These are phyloP conservation scores for Talinum fruticosum DNA, from an alignment of 148 eudicot species.

Conservation along the genomic window DNA sequence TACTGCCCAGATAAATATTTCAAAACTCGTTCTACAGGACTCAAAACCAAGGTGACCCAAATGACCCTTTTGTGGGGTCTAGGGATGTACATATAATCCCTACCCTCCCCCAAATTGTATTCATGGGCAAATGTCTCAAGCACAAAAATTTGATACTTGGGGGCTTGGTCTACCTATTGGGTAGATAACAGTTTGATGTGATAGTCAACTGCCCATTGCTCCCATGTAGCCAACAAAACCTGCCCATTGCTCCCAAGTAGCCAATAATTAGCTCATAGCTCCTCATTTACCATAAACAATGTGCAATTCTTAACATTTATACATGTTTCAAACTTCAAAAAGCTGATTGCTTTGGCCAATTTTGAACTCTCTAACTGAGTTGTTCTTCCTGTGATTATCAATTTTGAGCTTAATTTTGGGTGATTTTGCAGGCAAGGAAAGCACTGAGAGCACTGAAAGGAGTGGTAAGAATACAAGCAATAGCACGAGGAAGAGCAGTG, in stretches of 20 bases:
- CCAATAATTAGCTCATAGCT: too few relatives aligned
- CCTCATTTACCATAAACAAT: neutral
- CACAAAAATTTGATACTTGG: neutral
- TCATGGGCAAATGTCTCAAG: neutral
- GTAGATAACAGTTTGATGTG: neutral
- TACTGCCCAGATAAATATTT: too few relatives aligned
- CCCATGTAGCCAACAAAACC: too few relatives aligned
- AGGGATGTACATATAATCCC: too few relatives aligned
- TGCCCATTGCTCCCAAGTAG: too few relatives aligned
- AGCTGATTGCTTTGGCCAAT: neutral
- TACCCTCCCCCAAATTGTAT: too few relatives aligned
- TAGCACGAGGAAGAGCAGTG: constrained; percentile 55
- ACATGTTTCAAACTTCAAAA: neutral
- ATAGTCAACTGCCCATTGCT: neutral
- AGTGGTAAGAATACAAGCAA: constrained; percentile 58
- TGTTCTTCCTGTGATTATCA: neutral
- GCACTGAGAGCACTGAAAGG: constrained; percentile 64
- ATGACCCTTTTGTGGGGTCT: too few relatives aligned
- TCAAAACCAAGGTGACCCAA: too few relatives aligned
- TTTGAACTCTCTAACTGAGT: too few relatives aligned
- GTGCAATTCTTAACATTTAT: neutral
- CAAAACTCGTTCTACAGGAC: too few relatives aligned
- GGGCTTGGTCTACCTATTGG: neutral
- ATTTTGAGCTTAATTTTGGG: neutral
- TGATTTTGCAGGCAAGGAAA: constrained; percentile 49